These are phyloP conservation scores for Pichia sp. DNA, from an alignment of 1,139 yeast genomes.

Conservation along the genomic window DNA sequence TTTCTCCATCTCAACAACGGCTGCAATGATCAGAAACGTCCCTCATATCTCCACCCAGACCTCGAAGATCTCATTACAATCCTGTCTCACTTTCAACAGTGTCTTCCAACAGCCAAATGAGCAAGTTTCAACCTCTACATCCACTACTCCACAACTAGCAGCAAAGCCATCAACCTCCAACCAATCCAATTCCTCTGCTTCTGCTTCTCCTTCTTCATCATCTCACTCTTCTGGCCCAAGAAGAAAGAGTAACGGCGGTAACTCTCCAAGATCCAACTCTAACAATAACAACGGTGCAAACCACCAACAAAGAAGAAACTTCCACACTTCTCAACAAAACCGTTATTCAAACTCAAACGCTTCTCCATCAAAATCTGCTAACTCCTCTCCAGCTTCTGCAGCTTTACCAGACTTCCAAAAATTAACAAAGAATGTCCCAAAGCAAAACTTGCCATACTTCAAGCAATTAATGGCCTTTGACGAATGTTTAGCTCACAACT, in stretches of 20 bases:
- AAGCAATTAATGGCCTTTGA: conserved; percentile 41
- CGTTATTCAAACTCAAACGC: not conserved
- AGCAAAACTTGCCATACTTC: conserved; percentile 26
- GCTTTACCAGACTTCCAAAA: conserved; percentile 19
- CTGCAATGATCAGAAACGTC: conserved; percentile 24
- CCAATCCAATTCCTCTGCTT: no score
- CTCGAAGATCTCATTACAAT: conserved; percentile 22
- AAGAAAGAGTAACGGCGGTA: not conserved
- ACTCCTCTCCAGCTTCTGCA: not conserved
- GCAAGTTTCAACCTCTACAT: no score
- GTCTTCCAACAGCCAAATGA: conserved; percentile 21
- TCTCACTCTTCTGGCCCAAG: not conserved
- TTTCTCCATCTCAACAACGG: conserved; percentile 6
- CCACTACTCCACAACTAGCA: no score
- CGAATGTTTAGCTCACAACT: conserved; percentile 43
- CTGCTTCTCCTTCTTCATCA: not conserved
- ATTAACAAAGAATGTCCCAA: conserved; percentile 23
- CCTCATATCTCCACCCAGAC: conserved; percentile 20
- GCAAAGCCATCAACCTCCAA: no score
- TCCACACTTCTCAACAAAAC: conserved; percentile 6
- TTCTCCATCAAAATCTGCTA: not conserved
- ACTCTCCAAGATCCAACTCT: not conserved
- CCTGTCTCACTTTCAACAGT: conserved; percentile 22
- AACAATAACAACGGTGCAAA: not conserved
- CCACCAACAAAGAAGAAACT: conserved; percentile 8